phyloP scores from a whole-genome alignment of 2,329 filamentous ascomycete genomes.

The Trichocomaceae sp. region DNA sequence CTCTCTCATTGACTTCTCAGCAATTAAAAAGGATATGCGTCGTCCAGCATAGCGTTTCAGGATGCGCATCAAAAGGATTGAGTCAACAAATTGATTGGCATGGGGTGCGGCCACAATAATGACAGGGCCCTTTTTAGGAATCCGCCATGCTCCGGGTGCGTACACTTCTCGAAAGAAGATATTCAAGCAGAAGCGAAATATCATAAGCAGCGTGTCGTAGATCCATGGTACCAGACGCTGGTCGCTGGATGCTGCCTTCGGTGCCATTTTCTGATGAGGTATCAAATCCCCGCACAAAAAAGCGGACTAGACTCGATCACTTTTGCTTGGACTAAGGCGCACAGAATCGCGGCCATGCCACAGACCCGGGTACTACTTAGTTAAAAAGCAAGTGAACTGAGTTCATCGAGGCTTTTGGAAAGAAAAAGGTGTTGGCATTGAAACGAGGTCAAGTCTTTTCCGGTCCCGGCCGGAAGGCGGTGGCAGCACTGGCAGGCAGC shows the following conservation, averaged over 20 bases:
- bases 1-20: constrained; percentile 88
- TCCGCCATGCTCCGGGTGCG: constrained; percentile 88
- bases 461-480: background rate
- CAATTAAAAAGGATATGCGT: constrained; percentile 85
- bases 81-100: constrained; percentile 97
- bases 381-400: background rate
- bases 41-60: constrained; percentile 79
- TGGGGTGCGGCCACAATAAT: constrained; percentile 96
- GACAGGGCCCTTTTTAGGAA: constrained; percentile 78
- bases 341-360: background rate
- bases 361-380: no score
- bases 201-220: constrained; percentile 45
- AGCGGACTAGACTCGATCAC: no score
- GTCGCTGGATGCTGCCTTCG: constrained; percentile 5
- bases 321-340: background rate
- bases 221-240: constrained; percentile 40
- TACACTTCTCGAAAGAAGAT: constrained; percentile 98
- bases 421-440: background rate
- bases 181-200: constrained; percentile 66
- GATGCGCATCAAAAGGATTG: constrained; percentile 84
- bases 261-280: background rate
- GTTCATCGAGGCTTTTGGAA: background rate
- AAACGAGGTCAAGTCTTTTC: background rate
- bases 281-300: background rate
- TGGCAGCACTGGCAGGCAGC: no score